A percentile compares a stretch with the other conserved stretches of the same genome.
phyloP scores from a whole-genome alignment of 805 yeast genomes.

The Saccharomycopsis amapae region DNA sequence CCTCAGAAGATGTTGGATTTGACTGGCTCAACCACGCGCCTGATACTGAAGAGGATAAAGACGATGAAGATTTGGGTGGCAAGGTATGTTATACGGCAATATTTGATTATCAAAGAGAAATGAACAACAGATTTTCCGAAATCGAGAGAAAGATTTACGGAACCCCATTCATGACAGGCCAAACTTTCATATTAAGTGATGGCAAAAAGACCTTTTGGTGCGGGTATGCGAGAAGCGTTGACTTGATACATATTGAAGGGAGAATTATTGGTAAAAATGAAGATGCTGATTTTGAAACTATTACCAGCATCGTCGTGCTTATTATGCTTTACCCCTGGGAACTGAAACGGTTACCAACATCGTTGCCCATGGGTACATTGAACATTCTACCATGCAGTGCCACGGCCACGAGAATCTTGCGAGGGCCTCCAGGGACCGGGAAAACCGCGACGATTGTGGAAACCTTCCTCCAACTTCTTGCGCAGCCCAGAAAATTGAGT shows the following conservation, averaged over 20 bases:
- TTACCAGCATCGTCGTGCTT: conserved; percentile 39
- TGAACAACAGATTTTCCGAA: conserved; percentile 46
- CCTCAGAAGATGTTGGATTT: conserved; percentile 41
- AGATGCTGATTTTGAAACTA: conserved; percentile 26
- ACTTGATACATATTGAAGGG: too few species aligned
- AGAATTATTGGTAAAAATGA: conserved; percentile 32
- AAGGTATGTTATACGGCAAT: conserved; percentile 27
- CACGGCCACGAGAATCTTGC: conserved; percentile 58
- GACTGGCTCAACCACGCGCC: conserved; percentile 39
- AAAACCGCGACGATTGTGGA: conserved; percentile 69
- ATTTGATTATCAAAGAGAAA: conserved; percentile 40
- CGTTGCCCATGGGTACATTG: too few species aligned
- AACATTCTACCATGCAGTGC: too few species aligned
- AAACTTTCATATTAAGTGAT: conserved; percentile 46
- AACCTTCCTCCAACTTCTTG: conserved; percentile 47
- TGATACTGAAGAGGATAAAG: too few species aligned
- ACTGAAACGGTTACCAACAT: conserved; percentile 39
- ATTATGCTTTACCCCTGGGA: conserved; percentile 57
- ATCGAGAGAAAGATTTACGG: conserved; percentile 37
- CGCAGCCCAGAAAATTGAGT: conserved; percentile 44
- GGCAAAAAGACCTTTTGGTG: conserved; percentile 54
- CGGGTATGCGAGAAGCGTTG: conserved; percentile 46
- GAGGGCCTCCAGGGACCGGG: conserved; percentile 83
- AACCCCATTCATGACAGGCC: conserved; percentile 52
- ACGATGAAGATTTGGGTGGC: too few species aligned